A percentile compares a stretch with the other conserved stretches of the same genome.
phyloP scores from a whole-genome alignment of 202 grass and related monocot species.

The Zoysia matrella region DNA sequence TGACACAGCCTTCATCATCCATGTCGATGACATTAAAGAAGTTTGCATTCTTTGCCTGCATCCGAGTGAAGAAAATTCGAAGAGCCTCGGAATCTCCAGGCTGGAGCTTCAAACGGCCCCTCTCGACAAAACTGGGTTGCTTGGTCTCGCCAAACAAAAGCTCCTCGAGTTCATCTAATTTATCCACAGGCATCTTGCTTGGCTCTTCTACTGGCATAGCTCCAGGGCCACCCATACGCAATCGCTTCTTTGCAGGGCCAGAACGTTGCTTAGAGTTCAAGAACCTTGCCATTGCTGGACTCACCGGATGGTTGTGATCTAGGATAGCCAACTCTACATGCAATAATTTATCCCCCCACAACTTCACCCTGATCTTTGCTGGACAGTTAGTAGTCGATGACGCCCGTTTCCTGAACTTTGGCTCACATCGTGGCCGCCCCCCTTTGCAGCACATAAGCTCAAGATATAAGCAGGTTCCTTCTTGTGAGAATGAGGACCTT shows the following conservation, averaged over 20 bases:
- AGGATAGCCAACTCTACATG: conserved; percentile 81
- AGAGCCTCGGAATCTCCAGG: conserved; percentile 88
- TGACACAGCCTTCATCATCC: conserved; percentile 74
- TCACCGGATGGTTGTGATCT: conserved; percentile 95
- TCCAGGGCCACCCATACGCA: conserved; percentile 60
- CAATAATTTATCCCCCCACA: conserved; percentile 92
- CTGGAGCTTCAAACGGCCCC: conserved; percentile 72
- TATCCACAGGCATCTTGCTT: conserved; percentile 73
- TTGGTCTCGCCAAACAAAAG: conserved; percentile 90
- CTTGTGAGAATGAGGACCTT: conserved; percentile 90
- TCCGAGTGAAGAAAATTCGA: conserved; percentile 87
- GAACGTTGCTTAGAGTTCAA: conserved; percentile 85
- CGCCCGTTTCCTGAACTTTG: conserved; percentile 84
- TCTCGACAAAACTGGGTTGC: conserved; percentile 67
- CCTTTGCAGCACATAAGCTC: conserved; percentile 99
- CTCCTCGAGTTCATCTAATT: conserved; percentile 71
- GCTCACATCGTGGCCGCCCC: conserved; percentile 75
- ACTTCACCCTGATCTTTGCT: conserved; percentile 86
- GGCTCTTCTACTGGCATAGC: conserved; percentile 68
- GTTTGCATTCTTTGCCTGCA: conserved; percentile 94
- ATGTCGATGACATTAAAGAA: conserved; percentile 94
- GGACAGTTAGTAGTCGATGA: conserved; percentile 93
- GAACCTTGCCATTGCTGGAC: conserved; percentile 94
- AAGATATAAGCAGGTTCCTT: conserved; percentile 84
- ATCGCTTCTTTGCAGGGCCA: conserved; percentile 65